Conservation (phyloP, 371 early-diverging fungal species). For the Apophysomyces variabilis region DNA sequence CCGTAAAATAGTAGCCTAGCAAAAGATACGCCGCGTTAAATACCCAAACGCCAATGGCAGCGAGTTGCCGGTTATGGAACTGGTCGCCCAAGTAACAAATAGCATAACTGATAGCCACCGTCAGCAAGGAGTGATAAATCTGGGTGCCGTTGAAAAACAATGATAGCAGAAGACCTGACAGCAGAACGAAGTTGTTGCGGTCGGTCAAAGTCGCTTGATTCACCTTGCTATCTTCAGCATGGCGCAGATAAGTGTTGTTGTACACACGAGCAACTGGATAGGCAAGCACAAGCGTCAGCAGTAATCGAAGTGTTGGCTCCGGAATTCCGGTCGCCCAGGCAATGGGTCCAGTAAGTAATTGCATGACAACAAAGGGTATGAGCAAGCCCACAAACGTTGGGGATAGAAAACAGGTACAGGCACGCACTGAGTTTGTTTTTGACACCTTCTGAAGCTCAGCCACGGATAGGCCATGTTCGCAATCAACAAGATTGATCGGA, state of each 20-base stretch:
- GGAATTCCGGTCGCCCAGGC: slow-evolving; percentile 57
- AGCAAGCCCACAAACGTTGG: background rate
- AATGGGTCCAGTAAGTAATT: slow-evolving; percentile 31
- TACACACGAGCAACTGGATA: slow-evolving; percentile 62
- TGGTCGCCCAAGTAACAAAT: slow-evolving; percentile 43
- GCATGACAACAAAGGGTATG: slow-evolving; percentile 10
- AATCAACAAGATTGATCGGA: no score
- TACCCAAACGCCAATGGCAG: slow-evolving; percentile 52
- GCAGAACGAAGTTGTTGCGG: slow-evolving; percentile 56
- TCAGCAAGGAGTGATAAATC: slow-evolving; percentile 64
- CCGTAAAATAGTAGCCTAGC: slow-evolving; percentile 56
- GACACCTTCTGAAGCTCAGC: background rate
- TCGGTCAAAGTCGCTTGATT: slow-evolving; percentile 38
- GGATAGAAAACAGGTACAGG: background rate
- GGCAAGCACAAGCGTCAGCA: slow-evolving; percentile 54
- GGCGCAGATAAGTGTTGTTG: slow-evolving; percentile 32
- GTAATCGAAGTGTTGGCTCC: slow-evolving; percentile 60
- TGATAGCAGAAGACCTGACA: slow-evolving; percentile 56
- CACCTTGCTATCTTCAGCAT: slow-evolving; percentile 17
- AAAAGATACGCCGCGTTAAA: slow-evolving; percentile 69
- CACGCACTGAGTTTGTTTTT: background rate
- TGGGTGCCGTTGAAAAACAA: slow-evolving; percentile 64
- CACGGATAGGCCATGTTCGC: background rate
- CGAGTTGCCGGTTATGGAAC: slow-evolving; percentile 45
- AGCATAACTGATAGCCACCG: slow-evolving; percentile 59